A percentile compares a stretch with the other conserved stretches of the same genome.
phyloP scores from a whole-genome alignment of 257 asterid species.

The Solanum chaucha region DNA sequence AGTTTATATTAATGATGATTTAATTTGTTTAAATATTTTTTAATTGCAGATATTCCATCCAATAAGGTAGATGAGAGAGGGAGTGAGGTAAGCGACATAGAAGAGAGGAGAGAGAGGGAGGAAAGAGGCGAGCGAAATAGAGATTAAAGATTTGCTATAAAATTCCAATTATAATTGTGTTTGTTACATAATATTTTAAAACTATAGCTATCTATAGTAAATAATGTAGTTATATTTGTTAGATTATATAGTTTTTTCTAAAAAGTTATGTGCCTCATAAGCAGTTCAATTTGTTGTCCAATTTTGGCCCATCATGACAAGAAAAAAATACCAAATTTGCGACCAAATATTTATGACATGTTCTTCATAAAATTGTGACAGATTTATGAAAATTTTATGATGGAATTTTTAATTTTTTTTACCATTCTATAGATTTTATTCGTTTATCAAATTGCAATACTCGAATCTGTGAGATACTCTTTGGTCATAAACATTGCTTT shows the following conservation, averaged over 20 bases:
- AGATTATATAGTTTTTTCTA: neutral
- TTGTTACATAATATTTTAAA: neutral
- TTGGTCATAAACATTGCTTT: neutral
- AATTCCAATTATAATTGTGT: neutral
- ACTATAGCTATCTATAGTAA: neutral
- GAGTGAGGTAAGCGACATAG: neutral
- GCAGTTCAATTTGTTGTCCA: neutral
- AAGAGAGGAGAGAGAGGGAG: neutral
- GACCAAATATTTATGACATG: neutral
- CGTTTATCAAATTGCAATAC: neutral
- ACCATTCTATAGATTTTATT: neutral
- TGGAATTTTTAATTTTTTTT: neutral
- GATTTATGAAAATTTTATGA: neutral
- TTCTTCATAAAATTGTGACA: neutral
- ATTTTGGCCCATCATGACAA: neutral
- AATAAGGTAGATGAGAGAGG: neutral
- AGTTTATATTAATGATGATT: neutral
- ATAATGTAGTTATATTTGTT: neutral
- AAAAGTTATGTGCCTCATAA: neutral
- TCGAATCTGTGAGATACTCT: neutral
- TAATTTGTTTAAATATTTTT: neutral
- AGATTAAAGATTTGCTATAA: neutral
- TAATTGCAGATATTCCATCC: neutral
- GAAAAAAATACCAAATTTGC: neutral
- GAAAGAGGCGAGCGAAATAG: neutral